Evolutionary conservation across 2,329 filamentous ascomycete genomes (phyloP), one percentile per base, ranked within the genome.

Genomic region (Septoria petroselini): DNA sequence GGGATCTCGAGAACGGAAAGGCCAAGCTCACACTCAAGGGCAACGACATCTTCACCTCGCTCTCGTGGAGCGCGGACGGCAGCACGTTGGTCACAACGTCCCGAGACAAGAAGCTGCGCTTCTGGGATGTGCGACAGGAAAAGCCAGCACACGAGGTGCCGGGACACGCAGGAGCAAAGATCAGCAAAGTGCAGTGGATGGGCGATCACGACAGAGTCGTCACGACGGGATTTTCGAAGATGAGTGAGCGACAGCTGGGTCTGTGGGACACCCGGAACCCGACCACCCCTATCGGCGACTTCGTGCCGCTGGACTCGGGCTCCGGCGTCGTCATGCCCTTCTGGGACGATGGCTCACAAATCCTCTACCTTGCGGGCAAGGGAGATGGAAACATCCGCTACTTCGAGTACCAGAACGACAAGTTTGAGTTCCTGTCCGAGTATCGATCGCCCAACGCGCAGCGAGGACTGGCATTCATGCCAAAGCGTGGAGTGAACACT

Each of bases 291-390:
- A 85, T 97, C 63, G 90, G 88, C 42, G 91, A 90, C 12, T 96
- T 96, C 74, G 84, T 82, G 63, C 86, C 87, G 61, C 80, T 98
- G 41, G 93, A 98, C 72, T 94, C 89, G 39, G 95, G 95, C 65
- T 96, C 91, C 38, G 93, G 93, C 68, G 91, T 98, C 53, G 95
- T 90, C 79, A 96, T 98, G 88, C 93, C 93, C 25, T 97, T 98
- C 81, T 98, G 93, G 93, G 93, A 98, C 68, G 91, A 97, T 54
- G 89, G 91, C 54, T 95, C 88, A 44, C 90, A 93, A 73, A 94
- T 89, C 69, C 77, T 98, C 65, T 98, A 96, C 72, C 80, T 98
- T 67, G 93, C 93, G 64, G 93, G 93, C 68, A 97, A 97, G 77
- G 93, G 91, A 71, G 93, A 98, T 68, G 93, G 93, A 65, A 98